A percentile compares a stretch with the other conserved stretches of the same genome.
These are phyloP conservation scores for Leccinum obscurum DNA, from an alignment of 768 basidiomycete species.

Conservation along the genomic window DNA sequence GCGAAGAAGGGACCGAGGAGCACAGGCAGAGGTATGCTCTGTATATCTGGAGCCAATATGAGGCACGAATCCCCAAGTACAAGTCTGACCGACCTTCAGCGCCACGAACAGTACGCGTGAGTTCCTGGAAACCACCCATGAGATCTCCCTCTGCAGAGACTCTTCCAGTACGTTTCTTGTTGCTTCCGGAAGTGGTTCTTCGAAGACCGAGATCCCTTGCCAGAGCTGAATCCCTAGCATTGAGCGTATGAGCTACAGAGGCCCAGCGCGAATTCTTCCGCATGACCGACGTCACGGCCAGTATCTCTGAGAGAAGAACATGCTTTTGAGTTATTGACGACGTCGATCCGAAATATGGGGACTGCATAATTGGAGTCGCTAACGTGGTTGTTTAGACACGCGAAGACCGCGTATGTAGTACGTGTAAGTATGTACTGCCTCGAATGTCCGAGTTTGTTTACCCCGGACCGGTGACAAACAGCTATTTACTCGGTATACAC, in stretches of 20 bases:
- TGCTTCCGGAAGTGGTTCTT: constrained; percentile 51
- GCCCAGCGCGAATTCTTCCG: constrained; percentile 98
- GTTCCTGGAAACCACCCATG: constrained; percentile 86
- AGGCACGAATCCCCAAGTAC: constrained; percentile 14
- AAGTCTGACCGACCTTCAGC: constrained; percentile 52
- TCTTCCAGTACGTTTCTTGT: constrained; percentile 44
- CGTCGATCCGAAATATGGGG: constrained; percentile 14
- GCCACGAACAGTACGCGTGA: constrained; percentile 73
- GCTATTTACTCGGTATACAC: background rate
- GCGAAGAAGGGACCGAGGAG: constrained; percentile 89
- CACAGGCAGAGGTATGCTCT: constrained; percentile 53
- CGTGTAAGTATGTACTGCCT: constrained; percentile 1
- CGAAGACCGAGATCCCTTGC: constrained; percentile 76
- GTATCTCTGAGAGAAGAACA: constrained; percentile 86
- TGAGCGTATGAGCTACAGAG: constrained; percentile 61
- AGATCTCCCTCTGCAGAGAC: constrained; percentile 77
- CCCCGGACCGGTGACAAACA: constrained; percentile 26
- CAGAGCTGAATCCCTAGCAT: constrained; percentile 62
- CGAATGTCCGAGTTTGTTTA: background rate
- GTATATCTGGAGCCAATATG: constrained; percentile 52
- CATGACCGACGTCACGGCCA: constrained; percentile 91
- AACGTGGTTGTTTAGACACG: background rate
- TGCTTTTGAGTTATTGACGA: constrained; percentile 59
- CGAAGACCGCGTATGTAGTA: background rate
- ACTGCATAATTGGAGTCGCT: constrained; percentile 17